Percentiles rank a stretch among this genome's conserved stretches.
Conservation (phyloP, 441 rosid species). For the Populus hybrid region DNA sequence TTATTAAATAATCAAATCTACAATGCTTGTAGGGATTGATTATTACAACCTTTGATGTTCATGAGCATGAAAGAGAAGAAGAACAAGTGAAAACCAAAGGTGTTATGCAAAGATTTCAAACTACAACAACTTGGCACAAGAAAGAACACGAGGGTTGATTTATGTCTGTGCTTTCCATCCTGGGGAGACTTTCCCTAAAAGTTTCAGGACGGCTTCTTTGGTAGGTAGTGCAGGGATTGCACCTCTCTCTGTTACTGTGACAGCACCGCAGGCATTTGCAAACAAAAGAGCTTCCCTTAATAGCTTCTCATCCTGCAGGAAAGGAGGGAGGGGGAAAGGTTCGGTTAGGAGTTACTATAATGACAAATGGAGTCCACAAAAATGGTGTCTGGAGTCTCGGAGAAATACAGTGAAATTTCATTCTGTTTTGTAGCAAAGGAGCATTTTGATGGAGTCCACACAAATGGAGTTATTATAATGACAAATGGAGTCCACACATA, state of each 20-base stretch:
- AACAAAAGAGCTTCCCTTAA: conserved; percentile 77
- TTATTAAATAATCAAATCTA: conserved; percentile 15
- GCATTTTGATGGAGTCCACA: neutral
- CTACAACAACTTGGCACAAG: neutral
- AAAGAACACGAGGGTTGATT: conserved; percentile 6
- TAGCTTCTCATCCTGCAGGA: conserved; percentile 70
- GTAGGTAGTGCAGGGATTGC: conserved; percentile 94
- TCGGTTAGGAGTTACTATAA: neutral
- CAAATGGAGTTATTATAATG: neutral
- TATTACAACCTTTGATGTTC: neutral
- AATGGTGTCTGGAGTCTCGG: neutral
- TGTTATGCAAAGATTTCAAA: neutral
- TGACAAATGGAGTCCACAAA: neutral
- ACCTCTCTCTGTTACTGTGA: conserved; percentile 84
- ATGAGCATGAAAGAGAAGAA: neutral
- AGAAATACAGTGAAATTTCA: neutral
- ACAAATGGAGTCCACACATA: neutral
- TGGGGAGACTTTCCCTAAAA: conserved; percentile 25
- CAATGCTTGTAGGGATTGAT: neutral
- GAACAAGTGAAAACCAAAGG: neutral
- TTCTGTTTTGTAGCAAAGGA: neutral
- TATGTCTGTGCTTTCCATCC: conserved; percentile 1
- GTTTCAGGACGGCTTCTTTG: conserved; percentile 55
- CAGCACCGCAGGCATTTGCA: conserved; percentile 86
- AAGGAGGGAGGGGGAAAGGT: neutral